Percentiles rank a stretch among this genome's conserved stretches.
Evolutionary conservation across 1,284 basidiomycete species (phyloP).

Genomic region (Leucoagaricus sp.): DNA sequence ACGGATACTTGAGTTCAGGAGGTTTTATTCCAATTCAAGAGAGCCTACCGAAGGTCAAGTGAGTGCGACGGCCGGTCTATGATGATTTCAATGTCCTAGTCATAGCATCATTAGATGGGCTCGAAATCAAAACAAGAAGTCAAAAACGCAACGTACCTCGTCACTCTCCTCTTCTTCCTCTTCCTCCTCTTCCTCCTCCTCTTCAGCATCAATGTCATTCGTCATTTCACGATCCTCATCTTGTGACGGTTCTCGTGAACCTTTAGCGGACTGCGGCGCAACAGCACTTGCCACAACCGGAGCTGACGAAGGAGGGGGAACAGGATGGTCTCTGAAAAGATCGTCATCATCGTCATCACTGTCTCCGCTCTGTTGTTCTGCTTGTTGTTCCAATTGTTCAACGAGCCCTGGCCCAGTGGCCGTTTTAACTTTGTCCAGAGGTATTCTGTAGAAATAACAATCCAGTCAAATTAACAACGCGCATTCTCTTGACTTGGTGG

Average conservation of each 20-base stretch:
- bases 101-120: conserved; percentile 3
- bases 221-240: conserved; percentile 26
- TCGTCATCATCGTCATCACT: conserved; percentile 18
- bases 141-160: conserved; percentile 39
- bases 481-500: conserved; percentile 12
- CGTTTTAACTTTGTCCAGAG: conserved; percentile 42
- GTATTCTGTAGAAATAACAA: conserved; percentile 37
- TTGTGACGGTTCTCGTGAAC: conserved; percentile 22
- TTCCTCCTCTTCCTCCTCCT: conserved; percentile 30
- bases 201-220: not conserved
- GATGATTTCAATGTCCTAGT: conserved; percentile 77
- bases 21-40: not conserved
- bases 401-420: conserved; percentile 52
- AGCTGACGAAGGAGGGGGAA: not conserved
- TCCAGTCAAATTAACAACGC: conserved; percentile 1
- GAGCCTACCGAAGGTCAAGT: conserved; percentile 67
- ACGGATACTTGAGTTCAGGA: not conserved
- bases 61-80: conserved; percentile 72
- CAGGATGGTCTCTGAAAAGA: conserved; percentile 11
- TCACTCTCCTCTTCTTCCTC: conserved; percentile 46
- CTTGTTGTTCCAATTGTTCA: conserved; percentile 46
- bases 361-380: conserved; percentile 5
- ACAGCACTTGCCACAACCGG: not conserved
- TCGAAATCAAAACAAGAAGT: not conserved
- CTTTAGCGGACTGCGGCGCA: not conserved